A percentile compares a stretch with the other conserved stretches of the same genome.
phyloP scores from a whole-genome alignment of 129 eudicot species.

The Rutidosis leptorrhynchoides region DNA sequence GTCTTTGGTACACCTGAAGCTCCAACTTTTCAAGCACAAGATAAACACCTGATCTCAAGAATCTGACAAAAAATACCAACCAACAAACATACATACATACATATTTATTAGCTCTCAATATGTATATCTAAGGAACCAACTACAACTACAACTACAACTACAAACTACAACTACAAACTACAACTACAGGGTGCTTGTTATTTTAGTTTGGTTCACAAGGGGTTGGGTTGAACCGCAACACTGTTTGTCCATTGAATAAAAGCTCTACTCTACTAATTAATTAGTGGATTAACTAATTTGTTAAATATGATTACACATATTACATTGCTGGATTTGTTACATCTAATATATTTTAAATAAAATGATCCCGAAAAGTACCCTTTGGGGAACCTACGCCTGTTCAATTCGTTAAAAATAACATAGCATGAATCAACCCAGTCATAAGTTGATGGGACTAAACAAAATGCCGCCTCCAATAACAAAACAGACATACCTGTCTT shows the following conservation, averaged over 20 bases:
- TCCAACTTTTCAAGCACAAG: constrained; percentile 96
- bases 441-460: not conserved
- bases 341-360: not conserved
- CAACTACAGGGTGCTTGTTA: not conserved
- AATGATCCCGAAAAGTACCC: not conserved
- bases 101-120: constrained; percentile 4
- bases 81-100: no score
- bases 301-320: no score
- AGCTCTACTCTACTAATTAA: not conserved
- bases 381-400: not conserved
- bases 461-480: not conserved
- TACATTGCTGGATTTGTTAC: not conserved
- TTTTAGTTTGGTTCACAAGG: not conserved
- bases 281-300: not conserved
- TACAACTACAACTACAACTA: constrained; percentile 12
- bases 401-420: not conserved
- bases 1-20: constrained; percentile 89
- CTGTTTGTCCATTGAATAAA: not conserved
- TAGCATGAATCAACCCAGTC: not conserved
- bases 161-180: constrained; percentile 7
- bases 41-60: constrained; percentile 92
- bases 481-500: constrained; percentile 59
- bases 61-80: constrained; percentile 51
- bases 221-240: not conserved
- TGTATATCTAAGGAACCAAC: not conserved